phyloP scores from a whole-genome alignment of 805 yeast genomes.

The Candida dajiaensis region DNA sequence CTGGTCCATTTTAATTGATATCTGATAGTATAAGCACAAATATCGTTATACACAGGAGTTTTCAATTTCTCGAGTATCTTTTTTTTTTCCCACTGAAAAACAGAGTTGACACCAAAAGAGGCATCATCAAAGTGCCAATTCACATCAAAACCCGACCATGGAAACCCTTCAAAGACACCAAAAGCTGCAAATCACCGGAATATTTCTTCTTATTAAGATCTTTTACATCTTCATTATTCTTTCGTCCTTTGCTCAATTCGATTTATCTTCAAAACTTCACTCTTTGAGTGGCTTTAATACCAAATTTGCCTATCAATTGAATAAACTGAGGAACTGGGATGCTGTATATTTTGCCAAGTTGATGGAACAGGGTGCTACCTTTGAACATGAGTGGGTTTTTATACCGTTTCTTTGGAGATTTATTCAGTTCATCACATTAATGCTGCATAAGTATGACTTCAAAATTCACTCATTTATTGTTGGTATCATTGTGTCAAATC shows the following conservation, averaged over 20 bases:
- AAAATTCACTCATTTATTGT: conserved; percentile 31
- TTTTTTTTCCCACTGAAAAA: background rate
- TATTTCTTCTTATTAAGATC: background rate
- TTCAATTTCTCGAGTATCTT: background rate
- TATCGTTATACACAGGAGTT: no score
- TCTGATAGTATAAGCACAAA: no score
- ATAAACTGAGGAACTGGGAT: conserved; percentile 76
- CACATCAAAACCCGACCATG: background rate
- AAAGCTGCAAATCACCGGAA: background rate
- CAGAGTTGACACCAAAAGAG: background rate
- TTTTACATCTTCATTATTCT: background rate
- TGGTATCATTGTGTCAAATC: conserved; percentile 46
- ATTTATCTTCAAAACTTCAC: background rate
- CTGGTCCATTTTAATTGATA: background rate
- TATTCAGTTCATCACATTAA: conserved; percentile 22
- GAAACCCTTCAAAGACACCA: background rate
- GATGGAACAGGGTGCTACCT: conserved; percentile 42
- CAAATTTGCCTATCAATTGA: conserved; percentile 7
- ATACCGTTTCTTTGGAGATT: conserved; percentile 70
- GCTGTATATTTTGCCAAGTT: conserved; percentile 66
- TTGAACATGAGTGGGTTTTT: conserved; percentile 89
- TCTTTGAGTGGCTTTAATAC: background rate
- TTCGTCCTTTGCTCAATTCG: background rate
- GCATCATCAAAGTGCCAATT: background rate
- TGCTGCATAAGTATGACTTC: conserved; percentile 1